A percentile compares a stretch with the other conserved stretches of the same genome.
phyloP scores from a whole-genome alignment of 805 yeast genomes.

The Kazachstania kunashirensis region DNA sequence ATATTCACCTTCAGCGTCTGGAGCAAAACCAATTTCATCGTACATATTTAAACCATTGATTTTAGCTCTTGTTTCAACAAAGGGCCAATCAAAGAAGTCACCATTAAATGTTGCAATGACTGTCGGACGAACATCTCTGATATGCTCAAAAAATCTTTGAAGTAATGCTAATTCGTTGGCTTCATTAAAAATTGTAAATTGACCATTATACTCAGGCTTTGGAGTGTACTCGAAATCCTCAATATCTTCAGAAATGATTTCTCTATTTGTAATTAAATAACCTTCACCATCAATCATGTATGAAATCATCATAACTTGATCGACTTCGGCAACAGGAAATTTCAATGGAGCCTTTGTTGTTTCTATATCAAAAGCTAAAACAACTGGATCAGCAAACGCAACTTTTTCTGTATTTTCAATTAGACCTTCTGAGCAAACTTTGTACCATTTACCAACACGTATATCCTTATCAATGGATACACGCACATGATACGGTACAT shows the following conservation, averaged over 20 bases:
- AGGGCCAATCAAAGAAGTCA: slow-evolving; percentile 99
- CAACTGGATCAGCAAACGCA: slow-evolving; percentile 96
- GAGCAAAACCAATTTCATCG: slow-evolving; percentile 88
- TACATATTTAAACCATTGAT: slow-evolving; percentile 81
- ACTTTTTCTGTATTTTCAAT: slow-evolving; percentile 56
- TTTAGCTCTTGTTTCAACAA: slow-evolving; percentile 79
- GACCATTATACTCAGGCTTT: slow-evolving; percentile 88
- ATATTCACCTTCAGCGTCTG: slow-evolving; percentile 83
- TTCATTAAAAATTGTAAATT: slow-evolving; percentile 84
- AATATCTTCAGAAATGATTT: slow-evolving; percentile 87
- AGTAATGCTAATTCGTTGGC: slow-evolving; percentile 69
- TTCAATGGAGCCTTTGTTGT: slow-evolving; percentile 94
- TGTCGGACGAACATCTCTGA: slow-evolving; percentile 80
- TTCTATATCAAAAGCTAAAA: slow-evolving; percentile 93
- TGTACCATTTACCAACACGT: slow-evolving; percentile 94
- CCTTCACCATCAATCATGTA: slow-evolving; percentile 99
- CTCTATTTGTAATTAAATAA: slow-evolving; percentile 83
- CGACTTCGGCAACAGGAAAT: slow-evolving; percentile 85
- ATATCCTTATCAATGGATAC: slow-evolving; percentile 85
- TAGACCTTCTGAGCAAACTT: slow-evolving; percentile 53
- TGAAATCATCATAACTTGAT: slow-evolving; percentile 97
- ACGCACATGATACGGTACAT: slow-evolving; percentile 93
- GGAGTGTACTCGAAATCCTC: slow-evolving; percentile 98
- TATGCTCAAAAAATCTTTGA: slow-evolving; percentile 76
- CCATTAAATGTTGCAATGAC: slow-evolving; percentile 98